Evolutionary conservation across 148 eudicot genomes (phyloP).

Genomic region (Pharnaceum exiguum): DNA sequence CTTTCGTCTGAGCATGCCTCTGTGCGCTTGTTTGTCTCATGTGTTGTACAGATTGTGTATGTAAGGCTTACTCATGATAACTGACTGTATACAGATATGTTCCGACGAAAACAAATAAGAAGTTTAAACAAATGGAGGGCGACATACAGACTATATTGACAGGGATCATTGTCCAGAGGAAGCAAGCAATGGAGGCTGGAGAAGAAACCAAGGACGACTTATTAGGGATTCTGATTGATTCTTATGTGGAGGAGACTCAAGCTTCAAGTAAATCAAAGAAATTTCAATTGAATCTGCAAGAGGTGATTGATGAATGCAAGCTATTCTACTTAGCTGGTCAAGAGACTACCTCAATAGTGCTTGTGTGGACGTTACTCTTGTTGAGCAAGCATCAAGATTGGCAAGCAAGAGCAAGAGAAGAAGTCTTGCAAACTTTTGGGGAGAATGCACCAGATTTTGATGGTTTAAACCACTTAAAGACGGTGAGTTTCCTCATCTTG

Average conservation of each 20-base stretch:
- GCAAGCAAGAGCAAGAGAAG: conserved; percentile 36
- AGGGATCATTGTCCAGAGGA: conserved; percentile 22
- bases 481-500: neutral
- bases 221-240: conserved; percentile 19
- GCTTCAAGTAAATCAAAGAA: neutral
- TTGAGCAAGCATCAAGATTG: conserved; percentile 26
- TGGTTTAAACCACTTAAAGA: conserved; percentile 26
- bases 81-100: conserved; percentile 11
- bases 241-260: neutral
- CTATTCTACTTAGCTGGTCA: conserved; percentile 37
- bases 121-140: conserved; percentile 5
- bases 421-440: conserved; percentile 24
- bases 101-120: conserved; percentile 27
- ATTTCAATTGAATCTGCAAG: conserved; percentile 11
- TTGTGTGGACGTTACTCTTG: conserved; percentile 34
- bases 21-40: neutral
- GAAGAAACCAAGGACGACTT: conserved; percentile 20
- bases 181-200: conserved; percentile 16
- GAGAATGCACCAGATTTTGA: conserved; percentile 23
- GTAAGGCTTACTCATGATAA: neutral
- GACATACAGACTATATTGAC: conserved; percentile 9
- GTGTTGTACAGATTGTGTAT: neutral
- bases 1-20: neutral
- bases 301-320: conserved; percentile 36
- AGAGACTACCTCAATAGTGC: conserved; percentile 33